phyloP scores from a whole-genome alignment of 2,329 filamentous ascomycete genomes.

The Dissoconium aciculare region DNA sequence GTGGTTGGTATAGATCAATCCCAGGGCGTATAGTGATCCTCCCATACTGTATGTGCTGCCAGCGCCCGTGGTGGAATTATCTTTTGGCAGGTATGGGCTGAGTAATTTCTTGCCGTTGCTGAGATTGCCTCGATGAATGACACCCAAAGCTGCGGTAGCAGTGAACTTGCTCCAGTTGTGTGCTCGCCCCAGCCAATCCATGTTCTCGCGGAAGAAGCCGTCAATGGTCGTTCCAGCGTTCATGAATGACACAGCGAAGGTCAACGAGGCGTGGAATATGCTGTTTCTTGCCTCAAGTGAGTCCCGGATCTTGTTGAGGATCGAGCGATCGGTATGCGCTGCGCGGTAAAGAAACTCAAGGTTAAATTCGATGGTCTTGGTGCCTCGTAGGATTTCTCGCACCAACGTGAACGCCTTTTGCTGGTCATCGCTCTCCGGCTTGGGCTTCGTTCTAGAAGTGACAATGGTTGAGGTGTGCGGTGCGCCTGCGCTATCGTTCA shows the following conservation, averaged over 20 bases:
- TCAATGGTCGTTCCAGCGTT: constrained; percentile 96
- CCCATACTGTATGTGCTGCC: constrained; percentile 93
- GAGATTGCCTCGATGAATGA: constrained; percentile 91
- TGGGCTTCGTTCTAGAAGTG: constrained; percentile 29
- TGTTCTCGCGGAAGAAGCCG: constrained; percentile 94
- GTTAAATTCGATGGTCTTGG: constrained; percentile 86
- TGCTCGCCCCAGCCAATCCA: constrained; percentile 95
- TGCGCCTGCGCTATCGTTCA: constrained; percentile 38
- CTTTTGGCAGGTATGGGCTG: constrained; percentile 81
- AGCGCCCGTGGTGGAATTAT: constrained; percentile 49
- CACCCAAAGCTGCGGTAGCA: constrained; percentile 85
- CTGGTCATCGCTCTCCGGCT: constrained; percentile 34
- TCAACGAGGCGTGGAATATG: constrained; percentile 95
- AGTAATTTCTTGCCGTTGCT: constrained; percentile 85
- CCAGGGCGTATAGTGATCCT: constrained; percentile 87
- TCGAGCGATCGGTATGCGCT: constrained; percentile 79
- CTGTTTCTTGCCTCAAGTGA: constrained; percentile 92
- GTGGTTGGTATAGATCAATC: constrained; percentile 93
- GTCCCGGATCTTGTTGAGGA: constrained; percentile 91
- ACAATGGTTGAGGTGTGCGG: constrained; percentile 39
- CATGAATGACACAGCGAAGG: constrained; percentile 98
- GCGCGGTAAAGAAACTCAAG: constrained; percentile 88
- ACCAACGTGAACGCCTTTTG: constrained; percentile 42
- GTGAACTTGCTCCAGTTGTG: constrained; percentile 99
- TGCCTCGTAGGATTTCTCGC: constrained; percentile 59